Conservation (phyloP, 371 early-diverging fungal species). For the Mucor circinelloides region DNA sequence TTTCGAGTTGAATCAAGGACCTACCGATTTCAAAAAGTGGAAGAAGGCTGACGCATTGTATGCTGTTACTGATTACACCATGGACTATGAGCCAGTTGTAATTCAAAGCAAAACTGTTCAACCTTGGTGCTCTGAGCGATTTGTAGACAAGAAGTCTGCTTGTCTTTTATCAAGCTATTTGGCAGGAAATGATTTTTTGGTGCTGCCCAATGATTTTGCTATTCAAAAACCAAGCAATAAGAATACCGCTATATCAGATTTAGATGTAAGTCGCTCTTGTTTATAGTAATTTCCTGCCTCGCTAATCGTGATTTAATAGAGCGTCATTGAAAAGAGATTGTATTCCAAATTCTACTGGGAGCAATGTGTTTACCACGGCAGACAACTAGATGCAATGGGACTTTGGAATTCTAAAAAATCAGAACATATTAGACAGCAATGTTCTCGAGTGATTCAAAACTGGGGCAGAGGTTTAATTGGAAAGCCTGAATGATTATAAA, state of each 20-base stretch:
- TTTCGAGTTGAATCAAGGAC: constrained; percentile 43
- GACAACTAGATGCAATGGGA: constrained; percentile 47
- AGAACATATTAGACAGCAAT: constrained; percentile 44
- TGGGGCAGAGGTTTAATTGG: constrained; percentile 55
- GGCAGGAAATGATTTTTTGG: constrained; percentile 48
- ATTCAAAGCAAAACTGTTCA: constrained; percentile 46
- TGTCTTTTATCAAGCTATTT: constrained; percentile 47
- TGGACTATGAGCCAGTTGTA: constrained; percentile 54
- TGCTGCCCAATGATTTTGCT: constrained; percentile 46
- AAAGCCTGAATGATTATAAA: constrained; percentile 20
- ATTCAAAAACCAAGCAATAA: constrained; percentile 31
- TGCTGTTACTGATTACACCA: constrained; percentile 39
- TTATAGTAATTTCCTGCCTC: neutral
- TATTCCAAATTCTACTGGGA: constrained; percentile 54
- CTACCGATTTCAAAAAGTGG: constrained; percentile 42
- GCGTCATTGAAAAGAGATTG: constrained; percentile 47
- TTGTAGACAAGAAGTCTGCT: constrained; percentile 42
- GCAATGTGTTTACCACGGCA: constrained; percentile 49
- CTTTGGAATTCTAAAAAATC: constrained; percentile 42
- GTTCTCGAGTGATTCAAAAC: constrained; percentile 46
- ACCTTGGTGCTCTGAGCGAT: constrained; percentile 55
- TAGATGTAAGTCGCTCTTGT: constrained; percentile 35
- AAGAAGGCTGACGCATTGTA: constrained; percentile 32
- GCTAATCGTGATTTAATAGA: constrained; percentile 17
- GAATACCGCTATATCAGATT: constrained; percentile 32